phyloP scores from a whole-genome alignment of 768 basidiomycete species.

The Boletus reticuloceps region DNA sequence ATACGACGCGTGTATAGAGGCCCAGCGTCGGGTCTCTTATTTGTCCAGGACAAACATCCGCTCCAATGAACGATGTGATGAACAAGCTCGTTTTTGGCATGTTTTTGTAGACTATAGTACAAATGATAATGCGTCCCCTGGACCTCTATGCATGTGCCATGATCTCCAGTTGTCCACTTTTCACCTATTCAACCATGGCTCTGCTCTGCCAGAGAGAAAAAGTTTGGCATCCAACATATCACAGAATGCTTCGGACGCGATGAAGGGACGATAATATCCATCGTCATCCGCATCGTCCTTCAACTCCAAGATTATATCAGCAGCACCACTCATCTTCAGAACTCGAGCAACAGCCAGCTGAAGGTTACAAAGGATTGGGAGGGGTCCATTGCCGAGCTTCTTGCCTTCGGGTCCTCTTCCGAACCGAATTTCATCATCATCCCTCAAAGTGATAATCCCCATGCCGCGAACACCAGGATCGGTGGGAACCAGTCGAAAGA shows the following conservation, averaged over 20 bases:
- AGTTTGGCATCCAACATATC: neutral
- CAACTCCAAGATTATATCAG: constrained; percentile 2
- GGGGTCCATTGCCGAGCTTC: neutral
- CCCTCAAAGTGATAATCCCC: neutral
- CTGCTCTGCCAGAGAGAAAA: neutral
- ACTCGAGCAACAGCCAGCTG: constrained; percentile 3
- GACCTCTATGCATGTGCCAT: too few species aligned
- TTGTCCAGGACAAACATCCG: too few species aligned
- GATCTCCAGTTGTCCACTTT: too few species aligned
- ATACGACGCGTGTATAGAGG: too few species aligned
- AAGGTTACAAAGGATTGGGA: neutral
- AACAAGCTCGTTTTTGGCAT: too few species aligned
- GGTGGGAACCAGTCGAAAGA: neutral
- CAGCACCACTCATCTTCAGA: constrained; percentile 8
- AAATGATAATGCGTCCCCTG: too few species aligned
- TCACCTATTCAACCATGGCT: neutral
- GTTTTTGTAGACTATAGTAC: too few species aligned
- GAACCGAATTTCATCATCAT: constrained; percentile 2
- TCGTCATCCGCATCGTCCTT: neutral
- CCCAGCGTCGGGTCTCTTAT: too few species aligned
- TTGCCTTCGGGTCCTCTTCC: constrained; percentile 1
- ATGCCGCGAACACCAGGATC: neutral
- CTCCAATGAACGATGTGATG: too few species aligned
- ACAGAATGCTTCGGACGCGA: neutral
- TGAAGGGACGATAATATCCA: neutral